phyloP scores from a whole-genome alignment of 2,329 filamentous ascomycete species.

The Daldinia sp. region DNA sequence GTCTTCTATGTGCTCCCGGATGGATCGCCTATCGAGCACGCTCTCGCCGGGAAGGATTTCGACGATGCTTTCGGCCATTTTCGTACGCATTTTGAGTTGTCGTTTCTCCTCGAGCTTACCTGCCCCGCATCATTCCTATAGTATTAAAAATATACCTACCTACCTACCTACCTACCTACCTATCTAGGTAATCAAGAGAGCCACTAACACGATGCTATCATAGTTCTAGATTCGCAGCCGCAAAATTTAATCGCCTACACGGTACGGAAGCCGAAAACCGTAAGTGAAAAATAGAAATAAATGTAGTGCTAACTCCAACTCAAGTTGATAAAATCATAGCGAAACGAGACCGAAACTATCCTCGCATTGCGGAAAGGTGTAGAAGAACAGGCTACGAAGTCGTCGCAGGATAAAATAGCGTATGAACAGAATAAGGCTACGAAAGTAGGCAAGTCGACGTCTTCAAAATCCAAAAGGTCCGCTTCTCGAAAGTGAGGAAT shows the following conservation, averaged over 20 bases:
- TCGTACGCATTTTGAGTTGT: neutral
- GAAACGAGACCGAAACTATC: neutral
- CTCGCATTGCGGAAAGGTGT: slow-evolving; percentile 1
- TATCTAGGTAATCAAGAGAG: too few species aligned
- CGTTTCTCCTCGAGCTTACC: neutral
- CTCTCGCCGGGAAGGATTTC: neutral
- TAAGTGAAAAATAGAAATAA: too few species aligned
- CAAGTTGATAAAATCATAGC: too few species aligned
- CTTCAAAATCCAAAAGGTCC: neutral
- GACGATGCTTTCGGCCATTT: neutral
- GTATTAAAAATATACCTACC: too few species aligned
- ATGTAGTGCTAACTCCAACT: too few species aligned
- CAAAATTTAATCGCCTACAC: too few species aligned
- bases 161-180: too few species aligned
- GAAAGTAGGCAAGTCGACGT: neutral
- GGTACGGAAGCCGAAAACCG: too few species aligned
- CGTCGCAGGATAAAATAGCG: neutral
- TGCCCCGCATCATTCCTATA: too few species aligned
- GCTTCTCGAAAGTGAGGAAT: too few species aligned
- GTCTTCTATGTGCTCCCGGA: neutral
- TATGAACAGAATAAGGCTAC: slow-evolving; percentile 4
- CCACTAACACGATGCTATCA: too few species aligned
- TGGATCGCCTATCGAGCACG: neutral
- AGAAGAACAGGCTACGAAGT: slow-evolving; percentile 9
- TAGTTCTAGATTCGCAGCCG: too few species aligned